phyloP scores from a whole-genome alignment of 2,329 filamentous ascomycete species.

The Aphanocladium album region DNA sequence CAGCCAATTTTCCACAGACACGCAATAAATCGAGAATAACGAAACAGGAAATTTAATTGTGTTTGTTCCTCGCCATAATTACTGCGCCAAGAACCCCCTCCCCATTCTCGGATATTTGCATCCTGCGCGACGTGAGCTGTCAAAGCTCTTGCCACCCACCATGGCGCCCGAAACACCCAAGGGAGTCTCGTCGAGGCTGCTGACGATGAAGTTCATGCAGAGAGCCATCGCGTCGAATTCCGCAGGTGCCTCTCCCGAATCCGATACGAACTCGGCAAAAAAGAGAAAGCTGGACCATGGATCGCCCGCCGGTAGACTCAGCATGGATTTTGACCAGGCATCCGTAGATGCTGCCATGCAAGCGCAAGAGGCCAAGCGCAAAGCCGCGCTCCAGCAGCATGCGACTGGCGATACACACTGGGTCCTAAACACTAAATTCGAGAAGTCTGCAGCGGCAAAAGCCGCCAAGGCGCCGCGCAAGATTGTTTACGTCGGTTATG shows the following conservation, averaged over 20 bases:
- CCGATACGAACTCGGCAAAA: conserved; percentile 54
- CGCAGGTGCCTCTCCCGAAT: conserved; percentile 38
- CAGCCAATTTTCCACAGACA: not conserved
- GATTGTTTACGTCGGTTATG: conserved; percentile 56
- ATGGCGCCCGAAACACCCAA: conserved; percentile 52
- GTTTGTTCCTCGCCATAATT: not conserved
- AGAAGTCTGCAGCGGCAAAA: conserved; percentile 21
- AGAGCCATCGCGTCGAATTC: conserved; percentile 63
- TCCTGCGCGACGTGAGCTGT: conserved; percentile 1
- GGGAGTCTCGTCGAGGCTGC: conserved; percentile 77
- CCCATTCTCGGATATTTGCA: not conserved
- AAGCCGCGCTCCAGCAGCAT: conserved; percentile 56
- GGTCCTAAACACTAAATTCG: conserved; percentile 55
- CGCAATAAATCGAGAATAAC: not conserved
- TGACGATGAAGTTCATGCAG: conserved; percentile 99
- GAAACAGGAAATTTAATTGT: not conserved
- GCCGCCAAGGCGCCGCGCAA: conserved; percentile 38
- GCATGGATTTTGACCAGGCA: conserved; percentile 47
- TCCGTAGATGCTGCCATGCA: conserved; percentile 60
- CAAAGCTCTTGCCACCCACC: not conserved
- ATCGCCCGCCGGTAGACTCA: conserved; percentile 32
- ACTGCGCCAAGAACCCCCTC: no score
- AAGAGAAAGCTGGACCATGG: conserved; percentile 49
- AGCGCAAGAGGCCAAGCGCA: conserved; percentile 61
- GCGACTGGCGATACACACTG: conserved; percentile 68